These are phyloP conservation scores for Paralagenidium karlingii DNA, from an alignment of 352 stramenopile genomes.

Conservation along the genomic window DNA sequence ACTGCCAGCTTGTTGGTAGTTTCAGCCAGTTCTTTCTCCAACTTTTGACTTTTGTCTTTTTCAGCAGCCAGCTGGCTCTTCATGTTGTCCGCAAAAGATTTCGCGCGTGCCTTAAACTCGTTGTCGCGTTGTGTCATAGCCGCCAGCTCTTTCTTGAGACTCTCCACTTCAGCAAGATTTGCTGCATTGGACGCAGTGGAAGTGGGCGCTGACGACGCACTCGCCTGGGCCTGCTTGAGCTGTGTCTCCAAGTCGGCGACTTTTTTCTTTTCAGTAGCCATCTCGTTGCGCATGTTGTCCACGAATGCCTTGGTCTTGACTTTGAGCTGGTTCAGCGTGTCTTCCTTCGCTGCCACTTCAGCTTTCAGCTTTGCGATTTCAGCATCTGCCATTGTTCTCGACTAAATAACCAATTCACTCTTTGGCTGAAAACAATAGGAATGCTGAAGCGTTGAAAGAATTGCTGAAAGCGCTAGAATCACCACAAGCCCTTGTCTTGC, in stretches of 20 bases:
- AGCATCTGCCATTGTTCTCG: too few relatives aligned
- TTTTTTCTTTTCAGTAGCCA: slow-evolving; percentile 54
- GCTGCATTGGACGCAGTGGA: background rate
- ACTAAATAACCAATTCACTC: too few relatives aligned
- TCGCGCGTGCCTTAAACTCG: slow-evolving; percentile 54
- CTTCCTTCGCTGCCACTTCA: slow-evolving; percentile 58
- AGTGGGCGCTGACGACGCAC: background rate
- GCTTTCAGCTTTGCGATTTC: slow-evolving; percentile 39
- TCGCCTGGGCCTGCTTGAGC: slow-evolving; percentile 13
- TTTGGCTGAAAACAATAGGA: too few relatives aligned
- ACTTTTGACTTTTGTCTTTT: slow-evolving; percentile 28
- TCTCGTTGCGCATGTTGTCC: slow-evolving; percentile 56
- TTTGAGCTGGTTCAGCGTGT: slow-evolving; percentile 72
- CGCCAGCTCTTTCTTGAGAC: slow-evolving; percentile 18
- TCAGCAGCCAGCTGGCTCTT: slow-evolving; percentile 45
- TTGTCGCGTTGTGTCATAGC: slow-evolving; percentile 24
- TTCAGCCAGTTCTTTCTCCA: slow-evolving; percentile 40
- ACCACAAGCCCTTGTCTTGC: too few relatives aligned
- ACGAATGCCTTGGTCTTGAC: slow-evolving; percentile 77
- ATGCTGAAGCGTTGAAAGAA: too few relatives aligned
- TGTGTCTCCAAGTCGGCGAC: slow-evolving; percentile 37
- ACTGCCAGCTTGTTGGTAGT: slow-evolving; percentile 18
- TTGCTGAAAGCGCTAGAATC: too few relatives aligned
- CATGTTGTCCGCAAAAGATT: slow-evolving; percentile 55
- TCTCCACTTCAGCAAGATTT: slow-evolving; percentile 14